Base-by-base conservation (phyloP, 1,284 basidiomycete species). In the Leccinum solheimii region DNA sequence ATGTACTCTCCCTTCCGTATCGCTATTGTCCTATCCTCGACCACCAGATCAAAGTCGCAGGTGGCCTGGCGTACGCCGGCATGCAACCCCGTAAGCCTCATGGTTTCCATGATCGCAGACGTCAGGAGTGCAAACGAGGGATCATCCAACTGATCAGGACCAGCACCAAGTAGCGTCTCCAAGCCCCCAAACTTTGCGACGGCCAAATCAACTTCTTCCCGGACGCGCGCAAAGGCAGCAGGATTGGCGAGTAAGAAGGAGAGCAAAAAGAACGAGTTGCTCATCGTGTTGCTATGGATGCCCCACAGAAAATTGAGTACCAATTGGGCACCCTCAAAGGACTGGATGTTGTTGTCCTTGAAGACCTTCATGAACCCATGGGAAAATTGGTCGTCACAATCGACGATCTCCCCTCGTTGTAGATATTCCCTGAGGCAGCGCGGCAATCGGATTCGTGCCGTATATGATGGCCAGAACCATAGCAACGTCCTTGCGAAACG, bases 51-150 rank as follows among this genome's bases (percentile, higher is more conserved):
- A 49, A 71, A 64, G 62, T 74, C 63, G 34, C 62, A 30, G 6
- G 3, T 57, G 9, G 69, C 72, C 38, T 63, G 49, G 8, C 62
- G 64, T 36, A 68, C 51, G 1, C 62, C 65, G 0, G 61, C 59
- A 14, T 69, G 62, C 58, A 73, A 49, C 0, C 49, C 54, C 0
- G 64, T 69, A 14, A 74, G 54, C 36, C 72, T 60, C 61, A 71
- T 53, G 5, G 51, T 74, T 58, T 73, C 72, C 69, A 73, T 71
- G 54, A 72, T 57, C 1, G 68, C 69, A 7, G 70, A 74, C 2
- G 70, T 72, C n/a, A 74, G 30, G 0, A 74, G 27, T n/a, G 14
- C 5, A 43, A 74, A 67, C 1, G 62, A 61, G 3, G 64, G 52
- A 49, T 68, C 62, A 10, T 71, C 72, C 52, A 73, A 6, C 21